Evolutionary conservation across 768 basidiomycete genomes (phyloP).

Genomic region (Mycena maculata): DNA sequence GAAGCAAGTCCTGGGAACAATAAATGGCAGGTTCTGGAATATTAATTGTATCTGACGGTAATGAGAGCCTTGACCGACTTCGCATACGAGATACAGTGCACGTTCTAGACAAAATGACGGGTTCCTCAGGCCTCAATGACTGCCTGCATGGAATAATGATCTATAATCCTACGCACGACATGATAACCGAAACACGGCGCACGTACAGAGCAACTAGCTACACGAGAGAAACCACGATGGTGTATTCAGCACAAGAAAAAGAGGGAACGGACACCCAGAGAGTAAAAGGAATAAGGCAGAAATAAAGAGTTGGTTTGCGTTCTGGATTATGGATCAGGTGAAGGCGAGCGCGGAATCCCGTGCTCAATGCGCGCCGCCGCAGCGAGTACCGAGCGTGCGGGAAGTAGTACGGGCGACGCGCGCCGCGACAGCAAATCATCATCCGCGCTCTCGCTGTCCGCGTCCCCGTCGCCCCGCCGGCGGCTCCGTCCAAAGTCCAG

Average conservation of each 20-base stretch:
- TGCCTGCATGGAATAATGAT: too few relatives aligned
- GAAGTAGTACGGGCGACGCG: slow-evolving; percentile 19
- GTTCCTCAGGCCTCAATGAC: too few relatives aligned
- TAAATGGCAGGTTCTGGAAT: too few relatives aligned
- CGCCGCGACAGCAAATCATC: slow-evolving; percentile 28
- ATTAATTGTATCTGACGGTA: too few relatives aligned
- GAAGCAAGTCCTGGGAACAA: too few relatives aligned
- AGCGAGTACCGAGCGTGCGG: slow-evolving; percentile 39
- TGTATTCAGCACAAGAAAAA: slow-evolving; percentile 21
- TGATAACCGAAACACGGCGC: slow-evolving; percentile 8
- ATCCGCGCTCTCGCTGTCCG: slow-evolving; percentile 24
- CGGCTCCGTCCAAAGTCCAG: slow-evolving; percentile 37
- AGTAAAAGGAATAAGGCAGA: not conserved
- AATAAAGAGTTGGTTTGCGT: not conserved
- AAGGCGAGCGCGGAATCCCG: slow-evolving; percentile 22
- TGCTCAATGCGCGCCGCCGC: slow-evolving; percentile 47
- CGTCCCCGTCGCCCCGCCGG: slow-evolving; percentile 25
- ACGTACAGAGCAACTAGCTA: not conserved
- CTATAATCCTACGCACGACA: not conserved
- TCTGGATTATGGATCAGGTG: slow-evolving; percentile 16
- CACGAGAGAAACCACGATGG: not conserved
- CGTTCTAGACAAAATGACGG: too few relatives aligned
- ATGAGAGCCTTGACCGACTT: too few relatives aligned
- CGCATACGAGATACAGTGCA: too few relatives aligned
- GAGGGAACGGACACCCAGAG: slow-evolving; percentile 8